Percentiles rank a stretch among this genome's conserved stretches.
Evolutionary conservation across 257 asterid species (phyloP).

Genomic region (Leonotis leonurus): DNA sequence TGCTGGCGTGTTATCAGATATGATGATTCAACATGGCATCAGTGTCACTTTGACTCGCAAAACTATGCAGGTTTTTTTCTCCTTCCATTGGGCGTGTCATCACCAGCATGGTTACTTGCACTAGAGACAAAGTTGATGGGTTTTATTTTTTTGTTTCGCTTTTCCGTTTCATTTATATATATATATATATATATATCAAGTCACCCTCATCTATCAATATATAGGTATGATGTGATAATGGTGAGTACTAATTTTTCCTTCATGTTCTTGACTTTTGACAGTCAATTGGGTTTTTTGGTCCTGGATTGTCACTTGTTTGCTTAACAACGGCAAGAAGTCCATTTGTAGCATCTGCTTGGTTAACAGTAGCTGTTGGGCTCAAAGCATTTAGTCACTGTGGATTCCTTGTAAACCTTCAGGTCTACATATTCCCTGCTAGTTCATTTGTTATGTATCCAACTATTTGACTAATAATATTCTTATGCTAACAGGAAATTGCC

Average conservation of each 20-base stretch:
- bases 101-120: background rate
- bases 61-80: constrained; percentile 77
- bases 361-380: constrained; percentile 87
- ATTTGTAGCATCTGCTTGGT: constrained; percentile 81
- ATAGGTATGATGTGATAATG: background rate
- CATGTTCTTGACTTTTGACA: constrained; percentile 27
- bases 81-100: background rate
- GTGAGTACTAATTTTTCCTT: constrained; percentile 8
- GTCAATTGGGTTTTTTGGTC: constrained; percentile 89
- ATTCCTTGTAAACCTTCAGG: constrained; percentile 97
- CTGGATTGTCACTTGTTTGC: constrained; percentile 71
- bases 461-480: constrained; percentile 6
- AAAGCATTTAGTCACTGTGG: constrained; percentile 96
- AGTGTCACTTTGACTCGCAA: constrained; percentile 86
- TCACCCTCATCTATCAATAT: background rate
- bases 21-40: constrained; percentile 69
- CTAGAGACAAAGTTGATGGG: background rate
- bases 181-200: background rate
- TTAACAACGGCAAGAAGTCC: constrained; percentile 78
- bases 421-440: constrained; percentile 23
- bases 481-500: constrained; percentile 69
- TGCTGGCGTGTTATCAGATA: constrained; percentile 82
- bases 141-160: background rate
- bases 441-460: constrained; percentile 15
- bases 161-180: background rate